Conservation (phyloP, 768 basidiomycete genomes). For the Clitopilus hobsonii region DNA sequence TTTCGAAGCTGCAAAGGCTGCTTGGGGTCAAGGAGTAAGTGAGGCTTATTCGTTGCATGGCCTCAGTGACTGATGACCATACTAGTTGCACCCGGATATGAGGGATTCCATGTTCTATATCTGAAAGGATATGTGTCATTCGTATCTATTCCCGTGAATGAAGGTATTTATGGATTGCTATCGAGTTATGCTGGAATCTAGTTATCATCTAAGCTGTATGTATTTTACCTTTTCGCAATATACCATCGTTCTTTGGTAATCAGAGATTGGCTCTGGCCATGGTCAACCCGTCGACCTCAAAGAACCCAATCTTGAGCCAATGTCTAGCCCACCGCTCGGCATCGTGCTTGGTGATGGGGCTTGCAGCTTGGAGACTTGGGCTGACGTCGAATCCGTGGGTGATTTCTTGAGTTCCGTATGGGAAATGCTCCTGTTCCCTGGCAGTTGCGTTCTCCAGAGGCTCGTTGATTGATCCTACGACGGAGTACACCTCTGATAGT, state of each 20-base stretch:
- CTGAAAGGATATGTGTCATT: not conserved
- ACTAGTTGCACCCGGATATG: constrained; percentile 45
- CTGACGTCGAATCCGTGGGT: not conserved
- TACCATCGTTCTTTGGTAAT: not conserved
- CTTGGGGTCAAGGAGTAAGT: constrained; percentile 48
- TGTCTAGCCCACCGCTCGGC: not conserved
- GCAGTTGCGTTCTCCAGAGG: too few relatives aligned
- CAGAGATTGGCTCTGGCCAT: not conserved
- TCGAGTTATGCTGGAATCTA: too few relatives aligned
- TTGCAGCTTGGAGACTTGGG: not conserved
- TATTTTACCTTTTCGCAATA: too few relatives aligned
- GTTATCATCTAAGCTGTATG: too few relatives aligned
- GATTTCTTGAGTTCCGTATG: not conserved
- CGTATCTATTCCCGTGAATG: constrained; percentile 19
- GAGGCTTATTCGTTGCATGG: not conserved
- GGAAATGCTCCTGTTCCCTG: not conserved
- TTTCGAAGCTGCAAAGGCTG: constrained; percentile 32
- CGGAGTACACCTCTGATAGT: too few relatives aligned
- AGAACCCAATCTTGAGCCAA: not conserved
- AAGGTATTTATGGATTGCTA: too few relatives aligned
- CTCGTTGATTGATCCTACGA: too few relatives aligned
- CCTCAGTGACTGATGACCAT: constrained; percentile 4
- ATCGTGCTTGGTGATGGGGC: not conserved
- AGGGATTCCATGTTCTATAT: constrained; percentile 67
- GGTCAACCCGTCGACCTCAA: not conserved